A percentile compares a stretch with the other conserved stretches of the same genome.
phyloP scores from a whole-genome alignment of 768 basidiomycete genomes.

The Mrakia frigida region DNA sequence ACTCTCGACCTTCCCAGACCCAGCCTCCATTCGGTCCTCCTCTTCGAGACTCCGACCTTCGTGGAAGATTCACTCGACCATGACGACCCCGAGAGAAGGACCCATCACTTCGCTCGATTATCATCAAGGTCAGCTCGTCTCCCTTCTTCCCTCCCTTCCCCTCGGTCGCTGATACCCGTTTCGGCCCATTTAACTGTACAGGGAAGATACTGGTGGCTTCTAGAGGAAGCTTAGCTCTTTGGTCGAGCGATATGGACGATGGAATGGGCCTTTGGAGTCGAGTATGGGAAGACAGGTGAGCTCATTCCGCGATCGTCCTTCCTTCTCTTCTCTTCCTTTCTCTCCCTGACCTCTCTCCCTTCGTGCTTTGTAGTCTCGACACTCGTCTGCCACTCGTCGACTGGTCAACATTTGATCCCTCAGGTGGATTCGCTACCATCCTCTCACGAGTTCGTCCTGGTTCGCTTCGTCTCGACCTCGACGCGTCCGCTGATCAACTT shows the following conservation, averaged over 20 bases:
- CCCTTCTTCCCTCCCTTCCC: slow-evolving; percentile 60
- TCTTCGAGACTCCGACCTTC: background rate
- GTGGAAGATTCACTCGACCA: slow-evolving; percentile 78
- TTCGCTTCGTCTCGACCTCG: slow-evolving; percentile 44
- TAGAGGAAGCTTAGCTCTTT: slow-evolving; percentile 23
- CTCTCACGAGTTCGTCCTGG: slow-evolving; percentile 55
- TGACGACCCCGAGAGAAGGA: slow-evolving; percentile 56
- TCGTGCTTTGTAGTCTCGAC: background rate
- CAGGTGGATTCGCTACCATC: slow-evolving; percentile 45
- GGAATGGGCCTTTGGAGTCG: slow-evolving; percentile 28
- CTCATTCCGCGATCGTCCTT: background rate
- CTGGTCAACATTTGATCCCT: background rate
- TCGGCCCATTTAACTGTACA: slow-evolving; percentile 52
- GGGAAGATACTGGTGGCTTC: slow-evolving; percentile 26
- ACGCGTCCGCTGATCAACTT: background rate
- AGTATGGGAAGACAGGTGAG: slow-evolving; percentile 31
- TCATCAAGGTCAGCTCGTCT: slow-evolving; percentile 57
- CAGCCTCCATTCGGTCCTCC: background rate
- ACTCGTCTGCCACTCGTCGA: background rate
- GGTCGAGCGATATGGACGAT: slow-evolving; percentile 27
- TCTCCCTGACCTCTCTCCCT: background rate
- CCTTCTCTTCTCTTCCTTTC: background rate
- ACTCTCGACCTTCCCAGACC: background rate
- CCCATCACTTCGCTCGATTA: slow-evolving; percentile 61
- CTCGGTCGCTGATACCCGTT: slow-evolving; percentile 69